Base-by-base conservation (phyloP, 2,329 filamentous ascomycete genomes). In the Zymoseptoria brevis region DNA sequence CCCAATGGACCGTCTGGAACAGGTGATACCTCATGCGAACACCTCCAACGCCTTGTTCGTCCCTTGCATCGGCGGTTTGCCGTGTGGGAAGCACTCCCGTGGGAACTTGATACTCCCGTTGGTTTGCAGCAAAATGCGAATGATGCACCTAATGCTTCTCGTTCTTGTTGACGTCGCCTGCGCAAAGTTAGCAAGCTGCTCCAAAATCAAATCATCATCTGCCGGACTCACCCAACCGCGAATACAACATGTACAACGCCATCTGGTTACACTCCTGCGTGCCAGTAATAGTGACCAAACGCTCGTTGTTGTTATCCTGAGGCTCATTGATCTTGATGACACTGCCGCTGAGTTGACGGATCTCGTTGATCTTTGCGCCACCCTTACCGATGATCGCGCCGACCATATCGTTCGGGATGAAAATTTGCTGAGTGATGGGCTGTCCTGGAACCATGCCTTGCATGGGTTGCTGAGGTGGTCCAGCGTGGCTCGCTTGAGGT, bases 261-360 rank as follows among this genome's bases (percentile, higher is more conserved):
- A 99, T 97, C 72, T 96, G 90, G 78, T 99, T 99, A 80, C 91
- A 96, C 77, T 99, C 94, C 69, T 95, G 91, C 5, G 94, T 97
- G 65, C 94, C 94, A 1, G 94, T 96, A 68, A 99, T 96, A 16
- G 94, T 99, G 59, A 99, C 94, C 60, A 99, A 80, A 63, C 94
- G 87, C 80, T 99, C 94, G 72, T 97, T 99, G 81, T 90, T 97
- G 77, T 96, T 97, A 75, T 97, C 94, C 75, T 96, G 94, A 1
- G 94, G 94, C 75, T 99, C 94, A 74, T 99, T 97, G 81, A 99
- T 99, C 81, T 99, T 99, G 76, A 99, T 97, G 53, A 99, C 92
- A 77, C 93, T 97, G 67, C 93, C 94, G 74, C 89, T 95, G 69
- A 99, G 86, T 75, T 96, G 91, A 67, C 94, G 87, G 66, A 99